Evolutionary conservation across 805 yeast genomes (phyloP), one percentile per base, ranked within the genome.

Genomic region (Starmerella potacharoeniae): DNA sequence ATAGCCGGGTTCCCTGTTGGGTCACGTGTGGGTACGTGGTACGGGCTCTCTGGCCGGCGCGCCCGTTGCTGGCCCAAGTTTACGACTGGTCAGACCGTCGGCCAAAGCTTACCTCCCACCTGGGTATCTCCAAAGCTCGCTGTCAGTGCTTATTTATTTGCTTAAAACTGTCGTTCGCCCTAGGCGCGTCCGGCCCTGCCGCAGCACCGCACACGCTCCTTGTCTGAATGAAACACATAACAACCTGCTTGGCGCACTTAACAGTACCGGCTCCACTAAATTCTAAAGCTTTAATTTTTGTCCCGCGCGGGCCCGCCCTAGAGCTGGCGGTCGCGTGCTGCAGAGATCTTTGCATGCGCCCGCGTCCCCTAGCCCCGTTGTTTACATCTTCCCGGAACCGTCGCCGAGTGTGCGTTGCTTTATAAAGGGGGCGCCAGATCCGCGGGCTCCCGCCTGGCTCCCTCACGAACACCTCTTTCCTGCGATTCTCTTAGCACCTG

Each of bases 341-440:
- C 43, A 42, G 45, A 29, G 39, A 41, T 28, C 16, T n/a, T 9
- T 44, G 31, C 33, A 29, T 41, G 22, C 11, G 13, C 9, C 39
- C 14, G 34, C 43, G 29, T 42, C 13, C 29, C 56, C 58, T 41
- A 35, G 46, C 51, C 58, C 58, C 45, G 33, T 51, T 59, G 62
- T 59, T 59, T 59, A 59, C 59, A 6, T 40, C 35, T 59, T 37
- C 37, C 60, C 53, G 6, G 28, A 52, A 48, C 14, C 40, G 49
- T 34, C 49, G 17, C 13, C 7, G 31, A 17, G 34, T 31, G 33
- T 34, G 31, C 49, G 28, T 33, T 33, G 30, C 40, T 46, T 46
- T 46, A 46, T 17, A 46, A 46, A 46, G 36, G 36, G 43, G 43
- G 43, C 22, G 43, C 43, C 29, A 40, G 43, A 40, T 40, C 43